Evolutionary conservation across 345 rosid genomes (phyloP), one percentile per base, ranked within the genome.

Genomic region (Bruguiera parviflora): DNA sequence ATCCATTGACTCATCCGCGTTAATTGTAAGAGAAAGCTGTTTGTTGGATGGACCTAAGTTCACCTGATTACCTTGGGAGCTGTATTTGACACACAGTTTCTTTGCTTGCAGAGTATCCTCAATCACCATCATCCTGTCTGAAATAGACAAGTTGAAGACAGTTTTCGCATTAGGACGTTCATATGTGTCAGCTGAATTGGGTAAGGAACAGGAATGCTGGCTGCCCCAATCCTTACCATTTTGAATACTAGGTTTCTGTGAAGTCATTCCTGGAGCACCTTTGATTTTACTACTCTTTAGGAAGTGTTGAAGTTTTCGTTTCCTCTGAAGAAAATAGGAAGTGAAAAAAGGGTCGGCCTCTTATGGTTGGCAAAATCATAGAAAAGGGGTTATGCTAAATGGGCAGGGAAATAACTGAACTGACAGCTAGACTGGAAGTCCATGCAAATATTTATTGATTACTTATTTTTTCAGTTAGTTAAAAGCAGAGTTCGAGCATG

Each of bases 291-390:
- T 61, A 57, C 71, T 58, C 8, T 60, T 61, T 56, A 67, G 0
- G 46, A 63, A 65, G 51, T 46, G 77, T 39, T 76, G 77, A 15
- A 65, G 56, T 57, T 72, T 77, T 68, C 81, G 73, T 65, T 85
- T 85, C 67, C 67, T 83, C 87, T 85, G 83, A 77, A 69, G 68
- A 79, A 77, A 78, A 53, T 6, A 53, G 64, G 71, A 27, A 22
- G 61, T 63, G 66, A 63, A 62, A 63, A 63, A 16, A 13, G 49
- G 33, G 52, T 43, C 16, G 19, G 13, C 2, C 49, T 43, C 49
- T 39, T 39, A 13, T 13, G 49, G 18, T 43, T 43, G 49, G 49
- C 18, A 13, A 15, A 43, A 15, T 18, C 49, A 43, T 13, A 13
- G 49, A 43, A 43, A 2, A 0, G 47, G 47, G 3, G 4, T 43